Percentiles rank a stretch among this genome's conserved stretches.
Evolutionary conservation across 768 basidiomycete species (phyloP).

Genomic region (Lactifluus pinguis): DNA sequence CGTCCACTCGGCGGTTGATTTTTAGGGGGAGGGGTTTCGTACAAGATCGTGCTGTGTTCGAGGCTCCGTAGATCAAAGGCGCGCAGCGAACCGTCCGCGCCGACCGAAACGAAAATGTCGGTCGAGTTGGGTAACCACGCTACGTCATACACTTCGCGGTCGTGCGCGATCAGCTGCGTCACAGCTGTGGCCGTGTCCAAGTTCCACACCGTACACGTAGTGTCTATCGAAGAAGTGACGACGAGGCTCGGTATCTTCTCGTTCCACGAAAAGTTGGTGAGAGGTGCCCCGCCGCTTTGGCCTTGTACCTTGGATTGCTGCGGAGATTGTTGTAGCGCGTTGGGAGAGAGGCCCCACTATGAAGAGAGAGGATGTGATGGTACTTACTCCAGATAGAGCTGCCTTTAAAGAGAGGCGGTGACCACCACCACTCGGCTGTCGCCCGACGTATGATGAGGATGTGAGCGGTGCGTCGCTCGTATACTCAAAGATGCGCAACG

Average conservation of each 20-base stretch:
- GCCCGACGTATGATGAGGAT: constrained; percentile 60
- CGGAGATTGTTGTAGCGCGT: neutral
- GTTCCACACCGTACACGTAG: constrained; percentile 99
- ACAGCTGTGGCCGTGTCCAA: constrained; percentile 88
- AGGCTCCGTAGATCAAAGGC: constrained; percentile 95
- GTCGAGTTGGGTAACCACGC: constrained; percentile 97
- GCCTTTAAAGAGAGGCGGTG: constrained; percentile 68
- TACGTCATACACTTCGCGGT: constrained; percentile 93
- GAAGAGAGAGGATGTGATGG: neutral
- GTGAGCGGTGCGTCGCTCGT: constrained; percentile 51
- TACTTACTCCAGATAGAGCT: constrained; percentile 70
- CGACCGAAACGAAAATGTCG: constrained; percentile 96
- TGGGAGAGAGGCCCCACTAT: constrained; percentile 6
- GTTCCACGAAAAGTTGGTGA: constrained; percentile 98
- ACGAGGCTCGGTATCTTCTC: constrained; percentile 83
- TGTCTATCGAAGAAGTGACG: constrained; percentile 97
- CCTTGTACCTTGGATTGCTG: constrained; percentile 88
- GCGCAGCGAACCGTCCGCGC: constrained; percentile 91
- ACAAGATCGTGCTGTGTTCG: constrained; percentile 97
- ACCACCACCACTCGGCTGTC: constrained; percentile 45
- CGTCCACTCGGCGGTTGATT: constrained; percentile 54
- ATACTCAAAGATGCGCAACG: constrained; percentile 87
- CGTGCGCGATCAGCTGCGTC: constrained; percentile 96
- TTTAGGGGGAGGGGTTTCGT: constrained; percentile 84
- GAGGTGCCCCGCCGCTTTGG: constrained; percentile 74